These are phyloP conservation scores for Calonectria pauciramosa DNA, from an alignment of 2,329 filamentous ascomycete species.

Conservation along the genomic window DNA sequence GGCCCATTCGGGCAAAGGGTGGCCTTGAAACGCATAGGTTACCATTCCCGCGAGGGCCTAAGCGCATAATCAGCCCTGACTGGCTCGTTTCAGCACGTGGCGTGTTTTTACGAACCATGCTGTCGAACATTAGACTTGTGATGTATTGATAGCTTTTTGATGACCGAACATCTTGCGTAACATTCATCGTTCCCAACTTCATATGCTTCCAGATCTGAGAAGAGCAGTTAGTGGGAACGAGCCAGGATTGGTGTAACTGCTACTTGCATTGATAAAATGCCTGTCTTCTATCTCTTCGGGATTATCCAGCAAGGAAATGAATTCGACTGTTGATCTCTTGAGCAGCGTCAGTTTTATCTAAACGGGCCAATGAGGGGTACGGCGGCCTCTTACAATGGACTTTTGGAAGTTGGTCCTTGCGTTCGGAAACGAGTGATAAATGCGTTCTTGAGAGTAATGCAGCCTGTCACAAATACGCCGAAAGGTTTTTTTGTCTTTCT, in stretches of 20 bases:
- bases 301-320: neutral
- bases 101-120: neutral
- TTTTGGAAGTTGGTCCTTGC: neutral
- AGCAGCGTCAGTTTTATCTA: neutral
- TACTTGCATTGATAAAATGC: neutral
- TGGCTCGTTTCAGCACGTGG: neutral
- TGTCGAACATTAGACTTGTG: neutral
- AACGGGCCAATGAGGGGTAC: neutral
- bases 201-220: neutral
- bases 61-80: neutral
- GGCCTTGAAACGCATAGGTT: neutral
- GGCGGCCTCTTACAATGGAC: neutral
- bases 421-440: neutral
- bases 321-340: neutral
- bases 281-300: neutral
- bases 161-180: neutral
- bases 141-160: neutral
- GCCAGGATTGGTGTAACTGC: neutral
- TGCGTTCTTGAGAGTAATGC: neutral
- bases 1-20: neutral
- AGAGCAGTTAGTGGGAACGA: neutral
- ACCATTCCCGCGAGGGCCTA: neutral
- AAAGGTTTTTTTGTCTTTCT: neutral
- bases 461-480: neutral
- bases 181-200: neutral